Evolutionary conservation across 257 asterid species (phyloP), one percentile per base, ranked within the genome.

Genomic region (Forsythia viridissima): DNA sequence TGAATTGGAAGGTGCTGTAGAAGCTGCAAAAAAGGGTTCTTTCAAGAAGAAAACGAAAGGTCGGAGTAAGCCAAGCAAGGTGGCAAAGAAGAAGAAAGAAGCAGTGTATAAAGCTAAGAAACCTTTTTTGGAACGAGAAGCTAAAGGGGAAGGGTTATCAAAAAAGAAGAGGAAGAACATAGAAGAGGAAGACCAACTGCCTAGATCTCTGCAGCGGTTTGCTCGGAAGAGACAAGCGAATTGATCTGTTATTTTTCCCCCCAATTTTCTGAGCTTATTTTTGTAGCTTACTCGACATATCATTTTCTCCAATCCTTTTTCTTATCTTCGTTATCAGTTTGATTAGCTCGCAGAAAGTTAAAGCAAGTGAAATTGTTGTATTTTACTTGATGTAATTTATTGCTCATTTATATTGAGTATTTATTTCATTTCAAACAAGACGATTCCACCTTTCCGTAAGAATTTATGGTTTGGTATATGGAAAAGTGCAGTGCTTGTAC

Each of bases 31-130:
- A 84, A 83, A 39, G 41, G 24, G 37, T 9, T 15, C 80, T 3
- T 1, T 90, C 40, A 91, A 92, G 88, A 96, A 93, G 89, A 96
- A 92, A 80, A 96, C 98, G 0, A 93, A 93, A 80, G 99, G 98
- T 40, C 87, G 97, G 87, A 93, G 89, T 83, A 96, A 93, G 82
- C 92, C 99, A 0, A 92, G 98, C 75, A 93, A 85, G 77, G 65
- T 79, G 65, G 92, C 97, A 0, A 90, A 80, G 88, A 96, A 91
- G 92, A 91, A 92, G 86, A 82, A 88, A 84, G 94, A 91, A 76
- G 92, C 88, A 10, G 82, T 93, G 16, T 85, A 77, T 76, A 88
- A 81, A 16, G 97, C 94, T 40, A 96, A 91, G 91, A 92, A 82
- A 65, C 85, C 91, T 24, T 85, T 90, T 85, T 39, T 89, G 86